Conservation (phyloP, 441 rosid species). For the Aquilaria agallochum region DNA sequence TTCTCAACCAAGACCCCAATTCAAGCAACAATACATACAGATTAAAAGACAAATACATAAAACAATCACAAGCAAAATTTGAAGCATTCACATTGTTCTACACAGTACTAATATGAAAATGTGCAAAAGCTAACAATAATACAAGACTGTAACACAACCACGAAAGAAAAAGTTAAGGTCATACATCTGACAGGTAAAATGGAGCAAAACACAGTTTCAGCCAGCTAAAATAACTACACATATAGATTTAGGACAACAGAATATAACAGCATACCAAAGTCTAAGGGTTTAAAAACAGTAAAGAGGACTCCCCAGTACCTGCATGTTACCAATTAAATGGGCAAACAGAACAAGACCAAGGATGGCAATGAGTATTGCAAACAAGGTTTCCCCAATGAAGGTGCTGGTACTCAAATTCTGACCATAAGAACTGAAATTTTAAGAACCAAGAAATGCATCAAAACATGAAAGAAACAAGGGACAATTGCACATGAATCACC, state of each 20-base stretch:
- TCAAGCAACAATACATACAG: too few species aligned
- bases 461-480: not conserved
- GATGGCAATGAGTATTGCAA: slow-evolving; percentile 78
- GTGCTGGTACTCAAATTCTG: slow-evolving; percentile 63
- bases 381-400: slow-evolving; percentile 74
- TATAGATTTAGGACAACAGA: not conserved
- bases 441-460: slow-evolving; percentile 8
- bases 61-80: too few species aligned
- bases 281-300: not conserved
- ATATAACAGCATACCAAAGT: not conserved
- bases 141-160: not conserved
- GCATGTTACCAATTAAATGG: slow-evolving; percentile 93
- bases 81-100: too few species aligned
- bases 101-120: too few species aligned
- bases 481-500: not conserved
- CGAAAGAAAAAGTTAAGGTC: not conserved
- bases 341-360: slow-evolving; percentile 87
- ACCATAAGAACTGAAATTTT: slow-evolving; percentile 65
- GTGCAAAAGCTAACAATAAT: too few species aligned
- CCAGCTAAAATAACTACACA: not conserved
- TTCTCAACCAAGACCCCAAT: too few species aligned
- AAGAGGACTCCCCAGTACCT: slow-evolving; percentile 36
- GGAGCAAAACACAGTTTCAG: not conserved
- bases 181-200: not conserved
- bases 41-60: too few species aligned